phyloP scores from a whole-genome alignment of 805 yeast genomes.

The Zygotorulaspora danielsina region DNA sequence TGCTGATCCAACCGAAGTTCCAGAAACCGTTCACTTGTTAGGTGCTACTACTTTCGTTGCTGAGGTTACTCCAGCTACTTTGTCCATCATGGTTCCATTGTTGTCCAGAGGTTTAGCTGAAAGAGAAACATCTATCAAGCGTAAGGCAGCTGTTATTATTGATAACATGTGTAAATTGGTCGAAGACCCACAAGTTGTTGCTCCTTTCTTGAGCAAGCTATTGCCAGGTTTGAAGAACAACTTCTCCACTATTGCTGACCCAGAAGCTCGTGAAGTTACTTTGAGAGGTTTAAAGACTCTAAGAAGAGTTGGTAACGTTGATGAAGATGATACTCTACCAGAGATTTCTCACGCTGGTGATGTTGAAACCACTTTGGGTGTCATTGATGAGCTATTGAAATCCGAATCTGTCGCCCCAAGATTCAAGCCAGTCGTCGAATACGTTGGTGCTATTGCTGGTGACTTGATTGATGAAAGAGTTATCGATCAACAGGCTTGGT shows the following conservation, averaged over 20 bases:
- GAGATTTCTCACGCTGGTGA: constrained; percentile 99
- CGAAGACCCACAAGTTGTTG: constrained; percentile 99
- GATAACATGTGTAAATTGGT: constrained; percentile 99
- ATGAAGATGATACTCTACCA: constrained; percentile 85
- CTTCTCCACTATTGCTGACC: constrained; percentile 97
- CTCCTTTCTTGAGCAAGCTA: constrained; percentile 94
- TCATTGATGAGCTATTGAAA: constrained; percentile 68
- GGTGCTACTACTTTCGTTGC: constrained; percentile 99
- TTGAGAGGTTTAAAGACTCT: constrained; percentile 94
- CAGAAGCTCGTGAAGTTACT: constrained; percentile 99
- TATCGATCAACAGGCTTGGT: constrained; percentile 91
- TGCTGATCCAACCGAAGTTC: constrained; percentile 93
- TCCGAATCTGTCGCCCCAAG: constrained; percentile 57
- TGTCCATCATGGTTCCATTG: constrained; percentile 98
- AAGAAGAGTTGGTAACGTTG: constrained; percentile 98
- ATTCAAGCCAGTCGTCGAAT: constrained; percentile 72
- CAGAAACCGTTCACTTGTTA: constrained; percentile 96
- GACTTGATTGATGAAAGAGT: constrained; percentile 97
- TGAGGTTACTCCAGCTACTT: constrained; percentile 98
- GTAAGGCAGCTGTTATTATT: constrained; percentile 98
- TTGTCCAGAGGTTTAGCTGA: constrained; percentile 99
- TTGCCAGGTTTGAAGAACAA: constrained; percentile 95
- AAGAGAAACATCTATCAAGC: constrained; percentile 99
- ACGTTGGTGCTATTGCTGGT: constrained; percentile 96
- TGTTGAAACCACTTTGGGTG: constrained; percentile 76